Conservation (phyloP, 805 yeast genomes). For the Groenewaldozyma salmanticensis region DNA sequence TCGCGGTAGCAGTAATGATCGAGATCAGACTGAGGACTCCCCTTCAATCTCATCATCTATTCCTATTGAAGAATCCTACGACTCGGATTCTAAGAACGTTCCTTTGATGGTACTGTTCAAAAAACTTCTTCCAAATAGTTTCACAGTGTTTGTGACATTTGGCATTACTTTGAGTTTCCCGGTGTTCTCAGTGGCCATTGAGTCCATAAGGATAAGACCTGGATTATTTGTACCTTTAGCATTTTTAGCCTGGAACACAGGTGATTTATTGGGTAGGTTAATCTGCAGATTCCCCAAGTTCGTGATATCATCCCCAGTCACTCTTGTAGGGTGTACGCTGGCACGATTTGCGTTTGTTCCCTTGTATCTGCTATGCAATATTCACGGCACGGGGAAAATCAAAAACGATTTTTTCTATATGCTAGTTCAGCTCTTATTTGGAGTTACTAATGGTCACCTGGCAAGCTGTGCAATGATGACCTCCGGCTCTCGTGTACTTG, state of each 20-base stretch:
- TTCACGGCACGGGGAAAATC: conserved; percentile 34
- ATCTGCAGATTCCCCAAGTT: conserved; percentile 42
- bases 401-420: conserved; percentile 47
- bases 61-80: conserved; percentile 10
- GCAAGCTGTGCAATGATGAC: conserved; percentile 73
- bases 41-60: background rate
- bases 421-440: conserved; percentile 64
- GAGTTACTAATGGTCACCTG: conserved; percentile 80
- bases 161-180: conserved; percentile 74
- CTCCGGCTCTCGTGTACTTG: conserved; percentile 51
- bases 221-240: conserved; percentile 61
- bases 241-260: conserved; percentile 79
- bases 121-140: conserved; percentile 53
- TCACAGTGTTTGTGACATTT: conserved; percentile 66
- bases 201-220: conserved; percentile 34
- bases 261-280: conserved; percentile 75
- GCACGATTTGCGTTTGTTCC: conserved; percentile 54
- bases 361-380: conserved; percentile 58
- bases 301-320: conserved; percentile 35
- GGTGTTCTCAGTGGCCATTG: conserved; percentile 70
- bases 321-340: conserved; percentile 45
- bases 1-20: background rate
- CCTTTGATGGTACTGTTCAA: conserved; percentile 53
- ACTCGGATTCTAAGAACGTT: conserved; percentile 31
- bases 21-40: background rate